A percentile compares a stretch with the other conserved stretches of the same genome.
phyloP scores from a whole-genome alignment of 495 filamentous ascomycete genomes.

The Parathielavia hyrcaniae region DNA sequence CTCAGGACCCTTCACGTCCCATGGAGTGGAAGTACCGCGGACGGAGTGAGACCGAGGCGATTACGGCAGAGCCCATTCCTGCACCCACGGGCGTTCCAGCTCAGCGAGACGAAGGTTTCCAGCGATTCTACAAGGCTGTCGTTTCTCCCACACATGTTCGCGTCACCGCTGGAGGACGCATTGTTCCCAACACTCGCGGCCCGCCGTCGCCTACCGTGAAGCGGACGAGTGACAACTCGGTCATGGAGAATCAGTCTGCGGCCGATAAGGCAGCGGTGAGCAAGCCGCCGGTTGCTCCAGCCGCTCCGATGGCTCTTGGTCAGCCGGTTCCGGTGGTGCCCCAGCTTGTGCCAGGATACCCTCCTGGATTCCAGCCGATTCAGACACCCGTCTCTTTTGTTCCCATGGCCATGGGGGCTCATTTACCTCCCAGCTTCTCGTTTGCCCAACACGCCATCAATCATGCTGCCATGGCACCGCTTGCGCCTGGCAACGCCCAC shows the following conservation, averaged over 20 bases:
- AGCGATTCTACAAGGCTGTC: conserved; percentile 51
- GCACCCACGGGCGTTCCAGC: conserved; percentile 41
- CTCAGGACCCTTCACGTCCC: conserved; percentile 8
- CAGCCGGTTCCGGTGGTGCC: conserved; percentile 23
- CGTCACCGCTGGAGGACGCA: conserved; percentile 50
- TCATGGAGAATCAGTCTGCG: conserved; percentile 15
- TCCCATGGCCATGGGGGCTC: conserved; percentile 30
- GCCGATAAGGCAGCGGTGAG: conserved; percentile 19
- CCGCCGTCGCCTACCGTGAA: conserved; percentile 41
- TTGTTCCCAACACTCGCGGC: conserved; percentile 51
- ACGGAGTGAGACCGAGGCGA: conserved; percentile 34
- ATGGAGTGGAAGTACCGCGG: conserved; percentile 42
- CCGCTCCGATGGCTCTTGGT: conserved; percentile 14
- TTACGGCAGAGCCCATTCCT: conserved; percentile 37
- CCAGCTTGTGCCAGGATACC: conserved; percentile 27
- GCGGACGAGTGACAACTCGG: conserved; percentile 33
- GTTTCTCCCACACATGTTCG: conserved; percentile 50
- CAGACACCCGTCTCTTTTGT: conserved; percentile 28
- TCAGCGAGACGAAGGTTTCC: conserved; percentile 50
- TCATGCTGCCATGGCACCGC: conserved; percentile 10
- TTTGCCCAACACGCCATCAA: conserved; percentile 20
- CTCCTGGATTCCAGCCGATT: conserved; percentile 27
- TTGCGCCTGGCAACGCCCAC: conserved; percentile 6
- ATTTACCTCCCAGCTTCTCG: conserved; percentile 22
- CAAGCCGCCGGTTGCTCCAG: conserved; percentile 16